Percentiles rank a stretch among this genome's conserved stretches.
These are phyloP conservation scores for Gonapodya prolifera DNA, from an alignment of 192 early-diverging fungal species.

Conservation along the genomic window DNA sequence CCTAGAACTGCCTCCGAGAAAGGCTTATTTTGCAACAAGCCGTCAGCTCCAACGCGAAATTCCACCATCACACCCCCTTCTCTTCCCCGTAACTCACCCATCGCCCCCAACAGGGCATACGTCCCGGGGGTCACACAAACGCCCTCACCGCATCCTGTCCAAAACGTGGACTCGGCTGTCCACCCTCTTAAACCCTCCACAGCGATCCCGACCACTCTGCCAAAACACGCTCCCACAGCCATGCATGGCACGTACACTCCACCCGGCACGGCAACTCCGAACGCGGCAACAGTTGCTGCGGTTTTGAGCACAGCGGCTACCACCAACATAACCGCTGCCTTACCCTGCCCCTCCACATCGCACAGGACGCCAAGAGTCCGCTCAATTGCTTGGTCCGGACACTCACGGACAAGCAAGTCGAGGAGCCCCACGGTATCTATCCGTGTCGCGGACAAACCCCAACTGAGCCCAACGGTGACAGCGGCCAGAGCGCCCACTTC, in stretches of 20 bases:
- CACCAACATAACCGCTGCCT: neutral
- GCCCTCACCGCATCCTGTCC: neutral
- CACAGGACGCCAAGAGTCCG: neutral
- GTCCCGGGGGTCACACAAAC: slow-evolving; percentile 2
- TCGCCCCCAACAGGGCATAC: slow-evolving; percentile 10
- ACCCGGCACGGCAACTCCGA: neutral
- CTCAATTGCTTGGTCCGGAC: neutral
- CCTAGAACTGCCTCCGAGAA: neutral
- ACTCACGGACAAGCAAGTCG: neutral
- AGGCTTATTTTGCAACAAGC: neutral
- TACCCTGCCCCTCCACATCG: neutral
- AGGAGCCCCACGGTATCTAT: neutral
- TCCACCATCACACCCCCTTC: too few relatives aligned
- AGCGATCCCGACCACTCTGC: slow-evolving; percentile 5
- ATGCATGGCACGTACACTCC: slow-evolving; percentile 6
- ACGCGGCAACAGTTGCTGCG: neutral
- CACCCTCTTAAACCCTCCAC: neutral
- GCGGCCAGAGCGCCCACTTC: neutral
- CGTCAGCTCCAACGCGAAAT: too few relatives aligned
- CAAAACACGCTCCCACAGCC: slow-evolving; percentile 8
- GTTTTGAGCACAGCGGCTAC: neutral
- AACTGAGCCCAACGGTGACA: neutral
- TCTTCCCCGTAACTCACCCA: slow-evolving; percentile 3
- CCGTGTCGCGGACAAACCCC: neutral
- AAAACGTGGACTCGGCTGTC: neutral